These are phyloP conservation scores for Aspergillus ibericus DNA, from an alignment of 2,329 filamentous ascomycete genomes.

Conservation along the genomic window DNA sequence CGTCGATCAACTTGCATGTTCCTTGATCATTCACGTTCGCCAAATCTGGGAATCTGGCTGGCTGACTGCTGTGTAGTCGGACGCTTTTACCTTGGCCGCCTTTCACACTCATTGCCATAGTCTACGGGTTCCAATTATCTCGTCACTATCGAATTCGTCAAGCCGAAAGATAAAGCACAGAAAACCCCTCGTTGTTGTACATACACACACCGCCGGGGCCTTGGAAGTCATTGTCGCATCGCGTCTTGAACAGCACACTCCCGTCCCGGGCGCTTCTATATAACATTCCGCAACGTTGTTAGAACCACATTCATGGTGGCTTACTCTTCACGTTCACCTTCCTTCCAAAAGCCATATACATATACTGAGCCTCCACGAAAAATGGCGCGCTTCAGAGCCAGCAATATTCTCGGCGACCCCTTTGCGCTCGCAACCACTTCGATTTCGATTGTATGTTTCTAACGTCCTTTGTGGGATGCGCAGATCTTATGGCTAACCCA, in stretches of 20 bases:
- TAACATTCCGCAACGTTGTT: conserved; percentile 6
- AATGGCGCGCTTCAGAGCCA: conserved; percentile 66
- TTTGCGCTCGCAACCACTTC: conserved; percentile 94
- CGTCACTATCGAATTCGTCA: not conserved
- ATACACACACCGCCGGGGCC: not conserved
- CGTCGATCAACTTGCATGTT: conserved; percentile 10
- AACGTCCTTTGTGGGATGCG: not conserved
- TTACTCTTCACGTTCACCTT: conserved; percentile 22
- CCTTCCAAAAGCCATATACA: conserved; percentile 22
- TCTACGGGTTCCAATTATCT: not conserved
- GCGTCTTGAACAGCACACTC: conserved; percentile 8
- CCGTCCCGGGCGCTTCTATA: conserved; percentile 1
- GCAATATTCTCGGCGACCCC: conserved; percentile 92
- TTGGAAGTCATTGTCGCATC: conserved; percentile 1
- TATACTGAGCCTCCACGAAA: conserved; percentile 21
- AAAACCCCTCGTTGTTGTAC: not conserved
- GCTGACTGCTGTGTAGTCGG: conserved; percentile 3
- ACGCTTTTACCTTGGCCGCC: not conserved
- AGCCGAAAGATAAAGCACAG: not conserved
- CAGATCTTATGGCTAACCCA: not conserved
- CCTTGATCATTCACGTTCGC: conserved; percentile 8
- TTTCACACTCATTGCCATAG: not conserved
- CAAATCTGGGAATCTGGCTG: not conserved
- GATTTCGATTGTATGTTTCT: conserved; percentile 74
- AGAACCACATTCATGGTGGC: conserved; percentile 25